Base-by-base conservation (phyloP, 345 rosid species). In the Corchorus olitorius region DNA sequence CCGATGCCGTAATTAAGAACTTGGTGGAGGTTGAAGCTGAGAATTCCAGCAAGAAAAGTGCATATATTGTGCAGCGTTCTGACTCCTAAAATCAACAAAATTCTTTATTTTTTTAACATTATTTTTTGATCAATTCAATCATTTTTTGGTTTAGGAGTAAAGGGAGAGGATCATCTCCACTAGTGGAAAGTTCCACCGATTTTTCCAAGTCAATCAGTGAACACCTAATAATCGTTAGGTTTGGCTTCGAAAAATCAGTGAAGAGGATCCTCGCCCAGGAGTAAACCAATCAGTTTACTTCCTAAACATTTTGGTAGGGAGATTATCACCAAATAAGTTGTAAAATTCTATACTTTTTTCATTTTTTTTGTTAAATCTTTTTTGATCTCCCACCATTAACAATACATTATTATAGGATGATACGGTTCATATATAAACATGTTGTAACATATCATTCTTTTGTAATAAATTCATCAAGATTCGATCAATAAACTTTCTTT, bases 1-100 rank as follows among this genome's bases (percentile, higher is more conserved):
- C 96, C 11, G 91, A 89, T 62, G 99, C 97, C 9, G 86, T 95
- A 15, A 43, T 84, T 12, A 70, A 84, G 81, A 93, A 89, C 79
- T 74, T 93, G 83, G 71, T 88, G 11, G 96, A 89, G 76, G 83
- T 82, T 54, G 96, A 90, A 7, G 89, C 77, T 17, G 87, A 71
- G 60, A 14, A 63, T 50, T 33, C 74, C 39, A 65, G 49, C 58
- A 54, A 58, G 73, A 77, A 75, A 13, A 77, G 65, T 9, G 45
- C 45, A 53, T 74, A 69, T 80, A 17, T 71, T 65, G 59, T 69
- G 70, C 72, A 77, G 75, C 71, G 62, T 64, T 61, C 20, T 70
- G 3, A 56, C 43, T 2, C 3, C 43, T 39, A 4, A 14, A 34
- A 70, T 56, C 20, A 39, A 54, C 22, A 54, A 70, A 13, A 41